Evolutionary conservation across 2,329 filamentous ascomycete genomes (phyloP), one percentile per base, ranked within the genome.

Genomic region (Leptographium flavum): DNA sequence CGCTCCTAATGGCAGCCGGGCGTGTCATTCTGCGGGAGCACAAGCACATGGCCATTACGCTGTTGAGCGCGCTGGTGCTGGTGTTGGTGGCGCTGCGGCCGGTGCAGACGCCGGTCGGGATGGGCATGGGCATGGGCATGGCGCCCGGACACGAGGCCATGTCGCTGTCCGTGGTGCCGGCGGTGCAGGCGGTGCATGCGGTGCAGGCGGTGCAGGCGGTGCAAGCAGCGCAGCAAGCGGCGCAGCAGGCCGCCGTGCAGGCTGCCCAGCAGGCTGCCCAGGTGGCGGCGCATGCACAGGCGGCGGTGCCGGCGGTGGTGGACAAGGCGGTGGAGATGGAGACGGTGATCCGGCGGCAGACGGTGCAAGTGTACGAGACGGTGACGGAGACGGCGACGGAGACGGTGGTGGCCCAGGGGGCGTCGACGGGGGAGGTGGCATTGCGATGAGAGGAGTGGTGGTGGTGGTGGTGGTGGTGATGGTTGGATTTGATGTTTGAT

Each of bases 1-100:
- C 76, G 48, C 61, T 80, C 9, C 54, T 80, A 0, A 52, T 74
- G 9, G 70, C 75, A 50, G 73, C 74, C 0, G 61, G 64, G 42
- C 65, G 68, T 28, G 69, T 80, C 8, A 57, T 74, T 17, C 54
- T 80, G 53, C 66, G 69, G 39, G 76, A 81, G 52, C 66, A 66
- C 47, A 78, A 72, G 60, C 81, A 80, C 46, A 56, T 79, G 10
- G 60, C 68, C n/a, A 79, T 81, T 23, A 62, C 65, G 5, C 54
- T 73, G 0, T 60, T 81, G 42, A 68, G 71, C 45, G 47, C 73
- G 2, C 55, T 80, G n/a, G 66, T 77, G 2, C 52, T 77, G 14
- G 45, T 74, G 25, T 61, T 79, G 10, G 50, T 45, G 11, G 70
- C 72, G 1, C 43, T 71, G 13, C 57, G 59, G 15, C 54, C 48